Base-by-base conservation (phyloP, 768 basidiomycete species). In the Lactarius sanguifluus region DNA sequence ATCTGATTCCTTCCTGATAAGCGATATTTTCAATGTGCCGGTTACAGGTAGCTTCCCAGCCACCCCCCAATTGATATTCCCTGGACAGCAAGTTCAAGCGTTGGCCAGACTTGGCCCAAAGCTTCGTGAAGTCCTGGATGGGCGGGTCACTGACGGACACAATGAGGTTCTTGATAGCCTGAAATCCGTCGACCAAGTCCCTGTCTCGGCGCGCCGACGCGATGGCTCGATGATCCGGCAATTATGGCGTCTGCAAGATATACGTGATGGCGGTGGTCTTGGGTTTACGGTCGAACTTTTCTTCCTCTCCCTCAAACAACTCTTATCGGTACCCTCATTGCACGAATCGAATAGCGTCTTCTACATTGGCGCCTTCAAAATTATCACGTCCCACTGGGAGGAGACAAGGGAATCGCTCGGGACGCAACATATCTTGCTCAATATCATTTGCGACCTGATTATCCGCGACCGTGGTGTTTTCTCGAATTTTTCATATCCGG, bases 251-350 rank as follows among this genome's bases (percentile, higher is more conserved):
- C 55, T 56, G 15, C 55, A 56, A 56, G 55, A 56, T 16, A 5
- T 56, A 52, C 1, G 30, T 5, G 43, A 23, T 9, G 57, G 57
- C 6, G 18, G 63, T 34, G 63, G 63, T 13, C 57, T 64, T 32
- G 63, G 34, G 16, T 50, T 64, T n/a, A 57, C 32, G 2, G 34
- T 58, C 23, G 57, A 64, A 25, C 41, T 64, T 12, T 64, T 58
- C 32, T 58, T 64, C 43, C 57, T 58, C 10, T 23, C 34, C 15
- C 45, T 64, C 23, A 28, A 5, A 25, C 57, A 58, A 23, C 25
- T 52, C 3, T 23, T 64, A 25, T 58, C 45, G 18, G 28, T 30
- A 30, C 36, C 45, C 4, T 36, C 62, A 6, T 43, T 23, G n/a
- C 9, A 63, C 1, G 41, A 57, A 16, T 36, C 63, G 30, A 32